Evolutionary conservation across 1,139 yeast species (phyloP).

Genomic region (Candida tetrigidarum): DNA sequence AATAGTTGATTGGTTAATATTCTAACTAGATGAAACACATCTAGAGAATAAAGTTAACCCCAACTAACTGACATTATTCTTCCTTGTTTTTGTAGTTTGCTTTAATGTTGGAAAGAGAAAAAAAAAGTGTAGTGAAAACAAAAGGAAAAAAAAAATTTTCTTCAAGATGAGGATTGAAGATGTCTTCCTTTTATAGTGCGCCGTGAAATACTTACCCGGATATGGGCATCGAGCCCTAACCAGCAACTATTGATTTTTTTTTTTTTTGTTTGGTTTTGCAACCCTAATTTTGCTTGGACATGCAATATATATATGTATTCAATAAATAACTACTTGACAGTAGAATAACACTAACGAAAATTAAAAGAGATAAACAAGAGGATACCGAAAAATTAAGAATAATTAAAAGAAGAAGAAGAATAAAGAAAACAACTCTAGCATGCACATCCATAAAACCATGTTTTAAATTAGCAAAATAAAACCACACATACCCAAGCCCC

Average conservation of each 20-base stretch:
- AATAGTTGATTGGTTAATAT: constrained; percentile 7
- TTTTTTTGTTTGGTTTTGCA: background rate
- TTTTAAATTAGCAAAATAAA: too few species aligned
- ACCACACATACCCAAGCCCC: too few species aligned
- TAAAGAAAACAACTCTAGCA: background rate
- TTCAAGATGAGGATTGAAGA: constrained; percentile 1
- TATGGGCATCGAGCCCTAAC: background rate
- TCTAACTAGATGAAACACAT: constrained; percentile 5
- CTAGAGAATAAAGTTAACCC: constrained; percentile 9
- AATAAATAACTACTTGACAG: too few species aligned
- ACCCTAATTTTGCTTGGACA: background rate
- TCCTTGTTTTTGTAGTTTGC: background rate
- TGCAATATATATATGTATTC: too few species aligned
- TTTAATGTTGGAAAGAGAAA: background rate
- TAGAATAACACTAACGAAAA: too few species aligned
- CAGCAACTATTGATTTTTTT: too few species aligned
- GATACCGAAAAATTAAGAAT: background rate
- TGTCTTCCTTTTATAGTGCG: background rate
- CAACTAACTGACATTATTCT: background rate
- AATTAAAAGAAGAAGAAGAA: background rate
- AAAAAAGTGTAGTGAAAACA: background rate
- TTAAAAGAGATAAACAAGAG: background rate
- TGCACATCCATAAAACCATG: background rate
- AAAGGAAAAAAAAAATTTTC: background rate
- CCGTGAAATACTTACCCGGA: constrained; percentile 3